Percentiles rank a stretch among this genome's conserved stretches.
Evolutionary conservation across 768 basidiomycete species (phyloP).

Genomic region (Auricularia sp.): DNA sequence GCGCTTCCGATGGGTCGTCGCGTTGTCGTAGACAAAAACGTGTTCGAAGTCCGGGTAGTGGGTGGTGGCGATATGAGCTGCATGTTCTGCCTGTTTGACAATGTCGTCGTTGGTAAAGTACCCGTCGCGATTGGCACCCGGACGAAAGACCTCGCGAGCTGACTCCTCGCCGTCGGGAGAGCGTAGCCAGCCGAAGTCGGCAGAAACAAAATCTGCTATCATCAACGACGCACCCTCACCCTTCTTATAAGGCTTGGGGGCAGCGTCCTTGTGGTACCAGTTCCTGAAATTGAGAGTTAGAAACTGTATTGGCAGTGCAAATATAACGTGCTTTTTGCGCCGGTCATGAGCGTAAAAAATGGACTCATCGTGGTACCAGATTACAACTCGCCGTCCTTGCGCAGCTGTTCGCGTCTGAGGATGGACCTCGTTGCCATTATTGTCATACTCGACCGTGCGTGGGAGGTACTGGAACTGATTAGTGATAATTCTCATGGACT

Average conservation of each 20-base stretch:
- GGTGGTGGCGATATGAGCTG: conserved; percentile 13
- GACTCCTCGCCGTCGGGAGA: background rate
- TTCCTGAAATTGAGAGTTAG: background rate
- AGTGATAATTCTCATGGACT: too few relatives aligned
- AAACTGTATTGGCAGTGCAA: too few relatives aligned
- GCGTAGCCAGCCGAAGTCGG: conserved; percentile 4
- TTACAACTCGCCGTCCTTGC: too few relatives aligned
- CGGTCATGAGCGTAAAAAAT: too few relatives aligned
- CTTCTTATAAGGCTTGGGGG: conserved; percentile 8
- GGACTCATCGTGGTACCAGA: too few relatives aligned
- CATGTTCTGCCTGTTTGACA: conserved; percentile 10
- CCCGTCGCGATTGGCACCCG: conserved; percentile 5
- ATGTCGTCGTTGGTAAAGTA: conserved; percentile 14
- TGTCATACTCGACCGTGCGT: too few relatives aligned
- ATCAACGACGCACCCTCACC: conserved; percentile 13
- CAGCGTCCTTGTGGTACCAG: conserved; percentile 9
- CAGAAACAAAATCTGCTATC: conserved; percentile 13
- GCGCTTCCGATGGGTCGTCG: conserved; percentile 11
- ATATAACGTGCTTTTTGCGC: too few relatives aligned
- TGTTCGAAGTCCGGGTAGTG: conserved; percentile 7
- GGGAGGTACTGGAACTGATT: too few relatives aligned
- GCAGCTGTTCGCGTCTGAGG: too few relatives aligned
- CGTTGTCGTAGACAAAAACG: conserved; percentile 11
- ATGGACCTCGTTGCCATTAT: too few relatives aligned
- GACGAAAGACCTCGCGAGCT: conserved; percentile 12